phyloP scores from a whole-genome alignment of 2,329 filamentous ascomycete species.

The Drechslerella stenobrocha region DNA sequence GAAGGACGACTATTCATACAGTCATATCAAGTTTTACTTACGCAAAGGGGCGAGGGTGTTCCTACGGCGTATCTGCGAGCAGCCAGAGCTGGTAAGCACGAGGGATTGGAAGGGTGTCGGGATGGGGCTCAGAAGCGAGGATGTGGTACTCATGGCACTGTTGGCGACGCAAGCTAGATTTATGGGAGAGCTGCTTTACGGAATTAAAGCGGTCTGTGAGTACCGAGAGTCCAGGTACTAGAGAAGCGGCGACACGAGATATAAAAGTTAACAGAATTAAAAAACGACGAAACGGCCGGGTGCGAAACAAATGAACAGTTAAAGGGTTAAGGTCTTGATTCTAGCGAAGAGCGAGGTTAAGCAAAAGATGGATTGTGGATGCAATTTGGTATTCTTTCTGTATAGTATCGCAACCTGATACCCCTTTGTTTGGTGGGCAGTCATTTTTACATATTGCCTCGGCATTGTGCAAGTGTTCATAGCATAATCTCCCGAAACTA shows the following conservation, averaged over 20 bases:
- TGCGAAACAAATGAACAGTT: neutral
- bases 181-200: conserved; percentile 52
- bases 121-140: conserved; percentile 49
- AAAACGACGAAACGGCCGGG: conserved; percentile 29
- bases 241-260: neutral
- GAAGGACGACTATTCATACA: conserved; percentile 52
- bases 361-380: neutral
- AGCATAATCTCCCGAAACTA: conserved; percentile 12
- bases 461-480: conserved; percentile 1
- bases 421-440: conserved; percentile 19
- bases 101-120: conserved; percentile 51
- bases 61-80: conserved; percentile 51
- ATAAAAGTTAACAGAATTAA: neutral
- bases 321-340: neutral
- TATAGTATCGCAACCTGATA: conserved; percentile 38
- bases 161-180: conserved; percentile 52
- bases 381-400: conserved; percentile 1
- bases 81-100: conserved; percentile 51
- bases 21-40: conserved; percentile 51
- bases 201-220: conserved; percentile 52
- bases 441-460: conserved; percentile 1
- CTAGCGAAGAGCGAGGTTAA: neutral
- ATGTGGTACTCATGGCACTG: conserved; percentile 50
- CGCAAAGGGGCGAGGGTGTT: conserved; percentile 50
- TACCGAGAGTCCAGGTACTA: conserved; percentile 47